Evolutionary conservation across 2,329 filamentous ascomycete genomes (phyloP).

Genomic region (Phyllosticta capitalensis): DNA sequence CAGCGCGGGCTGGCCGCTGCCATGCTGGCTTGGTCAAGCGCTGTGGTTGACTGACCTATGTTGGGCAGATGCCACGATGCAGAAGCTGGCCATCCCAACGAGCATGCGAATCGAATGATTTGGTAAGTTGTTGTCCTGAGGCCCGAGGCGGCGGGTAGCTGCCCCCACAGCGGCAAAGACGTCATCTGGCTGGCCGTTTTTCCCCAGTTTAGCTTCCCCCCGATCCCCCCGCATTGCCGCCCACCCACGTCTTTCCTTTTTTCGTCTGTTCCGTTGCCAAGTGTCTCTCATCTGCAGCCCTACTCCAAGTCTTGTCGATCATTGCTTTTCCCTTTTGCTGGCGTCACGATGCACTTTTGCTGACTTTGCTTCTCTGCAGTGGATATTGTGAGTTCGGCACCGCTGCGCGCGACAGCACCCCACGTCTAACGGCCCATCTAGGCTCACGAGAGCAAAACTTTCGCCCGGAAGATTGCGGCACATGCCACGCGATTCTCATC

Average conservation of each 20-base stretch:
- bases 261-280: neutral
- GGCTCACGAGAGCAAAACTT: slow-evolving; percentile 73
- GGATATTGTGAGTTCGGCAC: slow-evolving; percentile 16
- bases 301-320: slow-evolving; percentile 8
- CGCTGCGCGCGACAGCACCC: neutral
- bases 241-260: neutral
- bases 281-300: slow-evolving; percentile 6
- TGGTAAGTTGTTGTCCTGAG: slow-evolving; percentile 39
- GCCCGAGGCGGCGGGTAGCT: neutral
- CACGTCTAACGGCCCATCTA: slow-evolving; percentile 3
- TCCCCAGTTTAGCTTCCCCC: slow-evolving; percentile 4
- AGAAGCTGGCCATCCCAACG: slow-evolving; percentile 60
- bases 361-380: slow-evolving; percentile 11
- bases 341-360: slow-evolving; percentile 1
- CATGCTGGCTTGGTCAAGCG: slow-evolving; percentile 35
- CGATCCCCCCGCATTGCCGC: neutral
- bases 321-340: neutral
- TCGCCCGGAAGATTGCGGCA: slow-evolving; percentile 61
- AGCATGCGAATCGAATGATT: slow-evolving; percentile 78
- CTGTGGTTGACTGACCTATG: neutral
- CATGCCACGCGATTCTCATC: slow-evolving; percentile 62
- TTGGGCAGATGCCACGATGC: slow-evolving; percentile 57
- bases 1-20: slow-evolving; percentile 17
- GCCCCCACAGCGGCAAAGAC: neutral
- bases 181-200: neutral